phyloP scores from a whole-genome alignment of 495 filamentous ascomycete species.

The Darksidea phi region DNA sequence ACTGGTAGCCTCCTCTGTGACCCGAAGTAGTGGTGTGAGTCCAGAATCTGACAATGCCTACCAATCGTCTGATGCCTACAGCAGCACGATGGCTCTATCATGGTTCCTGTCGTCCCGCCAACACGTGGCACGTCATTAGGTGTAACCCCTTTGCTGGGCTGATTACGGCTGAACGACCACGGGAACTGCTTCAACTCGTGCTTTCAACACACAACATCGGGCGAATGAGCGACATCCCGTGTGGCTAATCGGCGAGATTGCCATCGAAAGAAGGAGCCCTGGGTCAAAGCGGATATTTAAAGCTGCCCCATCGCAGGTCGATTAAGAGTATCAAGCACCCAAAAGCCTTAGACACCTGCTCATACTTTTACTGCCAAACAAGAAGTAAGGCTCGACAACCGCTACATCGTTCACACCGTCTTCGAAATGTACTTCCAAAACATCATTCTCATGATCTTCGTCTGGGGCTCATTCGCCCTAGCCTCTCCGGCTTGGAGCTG shows the following conservation, averaged over 20 bases:
- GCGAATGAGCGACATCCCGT: not conserved
- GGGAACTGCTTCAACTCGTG: not conserved
- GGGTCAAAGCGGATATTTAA: not conserved
- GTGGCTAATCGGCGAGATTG: not conserved
- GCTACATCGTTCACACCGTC: conserved; percentile 4
- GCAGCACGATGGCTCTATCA: not conserved
- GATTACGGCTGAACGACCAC: not conserved
- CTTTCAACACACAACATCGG: not conserved
- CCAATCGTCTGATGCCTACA: not conserved
- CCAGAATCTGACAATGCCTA: not conserved
- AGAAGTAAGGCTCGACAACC: not conserved
- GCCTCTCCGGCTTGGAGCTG: conserved; percentile 14
- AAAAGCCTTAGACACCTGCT: not conserved
- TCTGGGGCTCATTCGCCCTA: conserved; percentile 12
- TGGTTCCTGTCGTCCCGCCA: not conserved
- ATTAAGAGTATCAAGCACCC: no score
- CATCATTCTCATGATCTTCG: conserved; percentile 18
- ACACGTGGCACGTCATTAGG: not conserved
- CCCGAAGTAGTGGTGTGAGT: not conserved
- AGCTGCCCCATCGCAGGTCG: not conserved
- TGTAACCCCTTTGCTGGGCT: no score
- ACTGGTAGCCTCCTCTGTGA: no score
- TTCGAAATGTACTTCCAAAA: conserved; percentile 29
- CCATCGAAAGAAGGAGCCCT: not conserved
- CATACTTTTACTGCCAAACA: not conserved